A percentile compares a stretch with the other conserved stretches of the same genome.
phyloP scores from a whole-genome alignment of 805 yeast species.

The Kuraishia molischiana region DNA sequence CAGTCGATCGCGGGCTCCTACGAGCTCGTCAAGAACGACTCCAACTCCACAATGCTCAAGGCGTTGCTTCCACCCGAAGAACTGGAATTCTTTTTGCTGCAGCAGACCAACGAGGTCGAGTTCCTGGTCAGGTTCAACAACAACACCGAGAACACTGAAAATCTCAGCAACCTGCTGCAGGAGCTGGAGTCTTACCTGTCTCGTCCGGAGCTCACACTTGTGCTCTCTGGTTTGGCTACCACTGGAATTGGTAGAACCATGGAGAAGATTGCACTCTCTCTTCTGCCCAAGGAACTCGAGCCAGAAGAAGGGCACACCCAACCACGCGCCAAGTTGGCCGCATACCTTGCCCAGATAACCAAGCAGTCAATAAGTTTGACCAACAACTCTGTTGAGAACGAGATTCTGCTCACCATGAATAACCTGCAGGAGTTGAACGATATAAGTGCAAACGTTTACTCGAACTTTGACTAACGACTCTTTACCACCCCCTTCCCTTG shows the following conservation, averaged over 20 bases:
- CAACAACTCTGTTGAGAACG: conserved; percentile 20
- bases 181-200: conserved; percentile 20
- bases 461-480: conserved; percentile 42
- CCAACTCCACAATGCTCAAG: conserved; percentile 2
- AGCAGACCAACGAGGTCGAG: conserved; percentile 24
- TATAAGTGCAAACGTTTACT: conserved; percentile 82
- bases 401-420: conserved; percentile 28
- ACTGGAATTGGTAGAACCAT: conserved; percentile 37
- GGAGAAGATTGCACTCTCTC: conserved; percentile 25
- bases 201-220: conserved; percentile 15
- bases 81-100: conserved; percentile 42
- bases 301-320: conserved; percentile 2
- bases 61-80: conserved; percentile 40
- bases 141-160: conserved; percentile 8
- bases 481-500: not conserved
- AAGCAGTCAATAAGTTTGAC: conserved; percentile 41
- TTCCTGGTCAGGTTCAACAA: conserved; percentile 4
- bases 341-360: conserved; percentile 57
- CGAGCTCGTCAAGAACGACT: conserved; percentile 7
- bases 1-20: not conserved
- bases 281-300: conserved; percentile 6
- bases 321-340: conserved; percentile 45
- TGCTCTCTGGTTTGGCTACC: conserved; percentile 28
- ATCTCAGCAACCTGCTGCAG: conserved; percentile 15
- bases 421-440: conserved; percentile 64